Base-by-base conservation (phyloP, 1,139 yeast species). In the Taiozyma onychis region DNA sequence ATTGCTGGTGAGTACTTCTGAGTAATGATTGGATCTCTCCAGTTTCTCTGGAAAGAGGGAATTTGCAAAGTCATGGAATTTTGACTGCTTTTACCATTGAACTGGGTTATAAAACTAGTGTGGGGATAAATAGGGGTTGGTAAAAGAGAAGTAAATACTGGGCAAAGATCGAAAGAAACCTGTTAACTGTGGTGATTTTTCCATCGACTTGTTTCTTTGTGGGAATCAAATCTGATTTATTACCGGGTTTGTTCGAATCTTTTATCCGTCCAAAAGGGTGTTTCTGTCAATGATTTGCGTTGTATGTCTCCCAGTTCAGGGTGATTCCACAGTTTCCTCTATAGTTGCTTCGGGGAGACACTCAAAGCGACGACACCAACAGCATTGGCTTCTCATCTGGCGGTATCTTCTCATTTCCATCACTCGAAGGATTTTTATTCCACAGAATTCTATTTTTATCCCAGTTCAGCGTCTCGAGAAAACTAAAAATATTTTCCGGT, bases 1-100 rank as follows among this genome's bases (percentile, higher is more conserved):
- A 27, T 34, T 22, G 76, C 76, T 52, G 72, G 81, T 72, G 76
- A 76, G 81, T 79, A 70, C 74, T 37, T 18, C 18, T 37, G 24
- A 37, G 8, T 22, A 3, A 2, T 37, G 21, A n/a, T 37, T 35
- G 6, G 6, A 14, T 37, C 24, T 37, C 24, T 37, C 14, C 6
- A 2, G 16, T 4, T 37, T 37, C 24, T 18, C 24, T n/a, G 9
- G 9, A 14, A n/a, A 32, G 22, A 37, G 41, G 24, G 41, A 21
- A 37, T 37, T 37, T 37, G 3, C 13, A 18, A 18, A 9, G 24
- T 37, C 3, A 7, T 14, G 35, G 14, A 4, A 2, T 6, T 24
- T 14, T 4, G 18, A 18, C 18, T 13, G 18, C 26, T n/a, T 30
- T 11, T 14, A n/a, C 13, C 34, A 4, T 13, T 11, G 34, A 13